Evolutionary conservation across 495 filamentous ascomycete species (phyloP).

Genomic region (Pseudevernia furfuracea): DNA sequence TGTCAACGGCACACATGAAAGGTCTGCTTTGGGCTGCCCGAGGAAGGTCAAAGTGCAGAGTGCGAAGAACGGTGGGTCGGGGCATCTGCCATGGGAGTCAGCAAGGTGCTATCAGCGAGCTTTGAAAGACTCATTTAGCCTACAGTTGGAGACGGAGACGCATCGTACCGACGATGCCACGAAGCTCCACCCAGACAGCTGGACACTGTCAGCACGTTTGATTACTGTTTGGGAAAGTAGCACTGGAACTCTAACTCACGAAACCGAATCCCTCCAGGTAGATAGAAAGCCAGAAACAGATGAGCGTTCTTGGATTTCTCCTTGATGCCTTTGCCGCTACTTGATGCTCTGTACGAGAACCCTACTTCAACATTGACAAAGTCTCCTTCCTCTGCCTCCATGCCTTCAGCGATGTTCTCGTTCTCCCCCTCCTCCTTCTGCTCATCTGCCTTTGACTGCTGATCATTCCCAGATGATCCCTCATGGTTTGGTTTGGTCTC

Average conservation of each 20-base stretch:
- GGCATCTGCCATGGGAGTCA: conserved; percentile 31
- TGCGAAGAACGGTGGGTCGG: conserved; percentile 65
- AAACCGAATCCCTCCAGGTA: conserved; percentile 48
- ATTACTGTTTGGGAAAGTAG: background rate
- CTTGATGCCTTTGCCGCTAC: conserved; percentile 47
- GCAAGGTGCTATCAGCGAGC: background rate
- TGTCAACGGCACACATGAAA: conserved; percentile 59
- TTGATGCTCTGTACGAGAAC: conserved; percentile 58
- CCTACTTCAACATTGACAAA: conserved; percentile 65
- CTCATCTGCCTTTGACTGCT: conserved; percentile 27
- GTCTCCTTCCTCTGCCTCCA: conserved; percentile 67
- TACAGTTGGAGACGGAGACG: conserved; percentile 55
- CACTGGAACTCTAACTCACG: conserved; percentile 28
- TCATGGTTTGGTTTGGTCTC: conserved; percentile 20
- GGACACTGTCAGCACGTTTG: conserved; percentile 16
- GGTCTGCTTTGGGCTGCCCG: conserved; percentile 66
- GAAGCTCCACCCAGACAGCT: conserved; percentile 65
- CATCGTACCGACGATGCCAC: conserved; percentile 56
- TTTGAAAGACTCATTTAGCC: background rate
- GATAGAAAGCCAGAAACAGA: conserved; percentile 60
- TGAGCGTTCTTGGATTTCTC: conserved; percentile 61
- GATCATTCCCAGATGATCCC: conserved; percentile 21
- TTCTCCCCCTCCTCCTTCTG: conserved; percentile 35
- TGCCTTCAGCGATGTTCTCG: conserved; percentile 48
- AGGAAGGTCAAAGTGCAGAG: conserved; percentile 64